Conservation (phyloP, 139 green algal species). For the Zygnema circumcarinatum region DNA sequence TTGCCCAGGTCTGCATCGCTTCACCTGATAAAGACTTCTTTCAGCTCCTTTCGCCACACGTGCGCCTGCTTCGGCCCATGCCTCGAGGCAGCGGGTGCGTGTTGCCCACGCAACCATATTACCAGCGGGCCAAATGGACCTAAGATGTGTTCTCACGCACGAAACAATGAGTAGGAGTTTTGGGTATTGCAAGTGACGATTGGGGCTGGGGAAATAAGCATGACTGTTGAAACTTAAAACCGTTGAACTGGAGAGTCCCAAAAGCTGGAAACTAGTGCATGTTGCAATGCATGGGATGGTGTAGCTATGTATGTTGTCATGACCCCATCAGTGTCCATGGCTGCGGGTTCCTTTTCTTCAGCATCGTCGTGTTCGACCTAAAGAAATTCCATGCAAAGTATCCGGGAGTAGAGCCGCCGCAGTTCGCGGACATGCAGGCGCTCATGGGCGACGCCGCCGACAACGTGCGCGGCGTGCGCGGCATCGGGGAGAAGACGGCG, state of each 20-base stretch:
- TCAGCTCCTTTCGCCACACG: slow-evolving; percentile 55
- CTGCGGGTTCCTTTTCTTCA: no score
- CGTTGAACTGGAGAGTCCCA: no score
- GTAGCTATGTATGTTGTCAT: no score
- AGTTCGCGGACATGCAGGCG: slow-evolving; percentile 37
- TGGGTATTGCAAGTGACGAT: no score
- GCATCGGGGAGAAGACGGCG: slow-evolving; percentile 21
- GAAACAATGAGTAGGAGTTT: no score
- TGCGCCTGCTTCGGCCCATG: slow-evolving; percentile 55
- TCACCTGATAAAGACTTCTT: slow-evolving; percentile 66
- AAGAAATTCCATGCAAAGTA: no score
- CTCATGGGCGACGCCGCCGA: slow-evolving; percentile 55
- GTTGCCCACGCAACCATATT: slow-evolving; percentile 9
- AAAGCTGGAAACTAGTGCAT: no score
- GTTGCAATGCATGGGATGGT: no score
- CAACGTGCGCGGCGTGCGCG: slow-evolving; percentile 34
- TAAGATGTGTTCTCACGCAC: neutral
- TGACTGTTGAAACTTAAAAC: no score
- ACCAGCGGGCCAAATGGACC: neutral
- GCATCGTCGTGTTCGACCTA: no score
- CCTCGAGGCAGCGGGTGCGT: slow-evolving; percentile 20
- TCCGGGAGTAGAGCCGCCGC: slow-evolving; percentile 7
- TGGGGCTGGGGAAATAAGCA: no score
- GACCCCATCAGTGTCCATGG: no score
- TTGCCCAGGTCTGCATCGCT: slow-evolving; percentile 60